A percentile compares a stretch with the other conserved stretches of the same genome.
Conservation (phyloP, 163 green algal species). For the Coccomyxa subellipsoidea region DNA sequence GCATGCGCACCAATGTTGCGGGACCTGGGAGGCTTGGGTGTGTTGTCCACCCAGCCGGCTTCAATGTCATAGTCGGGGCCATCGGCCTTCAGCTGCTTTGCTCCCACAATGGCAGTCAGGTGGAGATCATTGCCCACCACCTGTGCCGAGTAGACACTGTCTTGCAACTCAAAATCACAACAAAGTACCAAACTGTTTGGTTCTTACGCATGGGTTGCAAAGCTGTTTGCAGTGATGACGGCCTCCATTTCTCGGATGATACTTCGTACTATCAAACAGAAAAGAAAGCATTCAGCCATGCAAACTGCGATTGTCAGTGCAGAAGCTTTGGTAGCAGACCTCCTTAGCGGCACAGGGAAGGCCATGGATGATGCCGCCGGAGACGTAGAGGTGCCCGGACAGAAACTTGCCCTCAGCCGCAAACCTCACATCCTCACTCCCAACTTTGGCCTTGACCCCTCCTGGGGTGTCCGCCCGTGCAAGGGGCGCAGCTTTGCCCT, state of each 20-base stretch:
- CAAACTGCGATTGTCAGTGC: neutral
- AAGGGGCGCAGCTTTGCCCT: neutral
- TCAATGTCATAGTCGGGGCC: constrained; percentile 13
- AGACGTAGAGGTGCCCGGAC: neutral
- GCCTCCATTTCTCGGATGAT: no score
- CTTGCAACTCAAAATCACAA: neutral
- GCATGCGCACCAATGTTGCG: neutral
- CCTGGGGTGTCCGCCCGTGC: neutral
- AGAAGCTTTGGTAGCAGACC: neutral
- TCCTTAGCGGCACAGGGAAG: neutral
- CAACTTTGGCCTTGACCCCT: neutral
- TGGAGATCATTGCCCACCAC: constrained; percentile 13
- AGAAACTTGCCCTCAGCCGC: constrained; percentile 7
- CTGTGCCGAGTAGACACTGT: neutral
- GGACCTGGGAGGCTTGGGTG: constrained; percentile 2
- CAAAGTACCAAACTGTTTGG: no score
- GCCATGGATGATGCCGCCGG: neutral
- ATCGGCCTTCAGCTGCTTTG: constrained; percentile 7
- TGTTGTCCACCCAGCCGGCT: constrained; percentile 1
- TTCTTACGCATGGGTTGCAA: no score
- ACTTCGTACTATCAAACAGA: no score
- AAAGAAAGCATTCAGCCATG: no score
- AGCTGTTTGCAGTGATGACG: no score
- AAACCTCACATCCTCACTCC: neutral
- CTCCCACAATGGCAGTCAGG: constrained; percentile 11